phyloP scores from a whole-genome alignment of 2,329 filamentous ascomycete genomes.

The Stagonosporopsis vannaccii region DNA sequence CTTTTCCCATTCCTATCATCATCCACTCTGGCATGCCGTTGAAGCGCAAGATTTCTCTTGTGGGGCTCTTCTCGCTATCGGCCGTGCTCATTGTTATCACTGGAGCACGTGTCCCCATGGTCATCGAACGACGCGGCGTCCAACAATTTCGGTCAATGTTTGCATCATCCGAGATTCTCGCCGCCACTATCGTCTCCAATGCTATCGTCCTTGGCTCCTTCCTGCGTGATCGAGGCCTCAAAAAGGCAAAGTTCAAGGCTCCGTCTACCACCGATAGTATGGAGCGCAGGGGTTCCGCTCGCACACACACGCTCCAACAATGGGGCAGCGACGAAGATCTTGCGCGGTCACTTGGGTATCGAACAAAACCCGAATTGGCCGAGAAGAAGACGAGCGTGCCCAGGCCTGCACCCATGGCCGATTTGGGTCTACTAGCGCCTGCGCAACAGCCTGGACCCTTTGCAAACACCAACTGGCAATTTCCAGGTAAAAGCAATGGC shows the following conservation, averaged over 20 bases:
- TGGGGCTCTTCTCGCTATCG: conserved; percentile 84
- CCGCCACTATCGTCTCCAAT: conserved; percentile 87
- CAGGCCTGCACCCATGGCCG: conserved; percentile 48
- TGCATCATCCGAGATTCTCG: conserved; percentile 88
- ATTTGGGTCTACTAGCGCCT: conserved; percentile 37
- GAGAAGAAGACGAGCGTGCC: conserved; percentile 51
- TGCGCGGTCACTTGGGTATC: conserved; percentile 78
- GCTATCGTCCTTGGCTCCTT: conserved; percentile 91
- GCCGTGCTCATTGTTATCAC: conserved; percentile 80
- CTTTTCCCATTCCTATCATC: conserved; percentile 90
- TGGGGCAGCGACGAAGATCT: conserved; percentile 94
- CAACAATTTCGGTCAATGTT: conserved; percentile 90
- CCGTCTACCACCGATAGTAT: conserved; percentile 60
- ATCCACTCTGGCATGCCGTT: conserved; percentile 76
- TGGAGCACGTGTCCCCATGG: conserved; percentile 79
- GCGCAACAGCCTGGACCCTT: conserved; percentile 34
- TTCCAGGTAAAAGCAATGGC: conserved; percentile 33
- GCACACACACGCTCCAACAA: conserved; percentile 70
- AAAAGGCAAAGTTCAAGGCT: conserved; percentile 80
- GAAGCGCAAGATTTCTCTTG: conserved; percentile 80
- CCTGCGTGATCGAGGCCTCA: conserved; percentile 85
- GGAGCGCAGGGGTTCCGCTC: conserved; percentile 64
- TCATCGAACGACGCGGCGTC: conserved; percentile 72
- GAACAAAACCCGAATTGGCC: conserved; percentile 62
- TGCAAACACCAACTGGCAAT: conserved; percentile 44